Evolutionary conservation across 2,329 filamentous ascomycete genomes (phyloP).

Genomic region (Bipolaris sorokiniana): DNA sequence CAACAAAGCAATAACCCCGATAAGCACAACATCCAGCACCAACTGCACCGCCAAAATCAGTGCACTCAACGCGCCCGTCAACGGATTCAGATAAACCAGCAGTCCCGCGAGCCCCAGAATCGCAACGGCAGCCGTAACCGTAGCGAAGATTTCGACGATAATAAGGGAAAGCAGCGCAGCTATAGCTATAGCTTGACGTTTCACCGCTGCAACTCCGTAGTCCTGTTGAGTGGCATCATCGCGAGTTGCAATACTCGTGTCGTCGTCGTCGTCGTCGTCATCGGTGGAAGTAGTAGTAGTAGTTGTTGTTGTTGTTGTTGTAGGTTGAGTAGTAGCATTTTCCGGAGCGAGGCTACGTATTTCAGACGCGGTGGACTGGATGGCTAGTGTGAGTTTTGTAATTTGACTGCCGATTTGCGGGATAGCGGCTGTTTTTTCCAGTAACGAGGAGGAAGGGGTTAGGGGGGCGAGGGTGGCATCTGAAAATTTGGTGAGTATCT

Average conservation of each 20-base stretch:
- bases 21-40: conserved; percentile 21
- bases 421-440: conserved; percentile 27
- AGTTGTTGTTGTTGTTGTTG: neutral
- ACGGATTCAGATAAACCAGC: conserved; percentile 21
- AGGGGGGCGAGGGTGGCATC: conserved; percentile 28
- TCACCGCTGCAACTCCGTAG: neutral
- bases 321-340: conserved; percentile 8
- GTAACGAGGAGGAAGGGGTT: conserved; percentile 19
- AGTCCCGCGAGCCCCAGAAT: conserved; percentile 25
- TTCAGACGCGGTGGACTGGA: conserved; percentile 15
- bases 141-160: conserved; percentile 30
- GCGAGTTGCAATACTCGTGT: no score
- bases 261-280: no score
- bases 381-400: conserved; percentile 21
- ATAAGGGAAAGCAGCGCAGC: conserved; percentile 22
- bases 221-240: no score
- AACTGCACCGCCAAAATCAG: conserved; percentile 27
- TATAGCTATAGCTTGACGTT: conserved; percentile 19
- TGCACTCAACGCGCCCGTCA: conserved; percentile 20
- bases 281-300: no score
- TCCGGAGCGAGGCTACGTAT: conserved; percentile 18
- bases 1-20: conserved; percentile 24
- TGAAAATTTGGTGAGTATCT: no score
- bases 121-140: conserved; percentile 21
- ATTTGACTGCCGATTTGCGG: conserved; percentile 24